Evolutionary conservation across 1,284 basidiomycete species (phyloP).

Genomic region (Butyriboletus appendiculatus): DNA sequence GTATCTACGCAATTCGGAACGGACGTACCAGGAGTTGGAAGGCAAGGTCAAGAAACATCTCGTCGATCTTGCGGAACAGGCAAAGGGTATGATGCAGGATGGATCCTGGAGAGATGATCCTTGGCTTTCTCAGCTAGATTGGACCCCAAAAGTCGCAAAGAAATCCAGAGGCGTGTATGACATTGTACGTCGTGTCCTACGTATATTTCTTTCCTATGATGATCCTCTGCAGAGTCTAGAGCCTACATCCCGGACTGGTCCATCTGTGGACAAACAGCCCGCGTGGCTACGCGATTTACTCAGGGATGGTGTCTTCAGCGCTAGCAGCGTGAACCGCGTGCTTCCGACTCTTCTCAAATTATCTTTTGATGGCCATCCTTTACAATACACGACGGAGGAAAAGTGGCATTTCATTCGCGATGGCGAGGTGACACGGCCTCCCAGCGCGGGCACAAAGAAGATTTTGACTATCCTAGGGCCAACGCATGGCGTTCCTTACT

Average conservation of each 20-base stretch:
- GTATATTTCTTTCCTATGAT: neutral
- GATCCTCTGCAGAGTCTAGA: conserved; percentile 11
- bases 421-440: conserved; percentile 37
- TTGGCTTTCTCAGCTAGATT: conserved; percentile 93
- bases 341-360: conserved; percentile 79
- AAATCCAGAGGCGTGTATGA: conserved; percentile 59
- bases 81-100: conserved; percentile 50
- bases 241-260: neutral
- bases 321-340: conserved; percentile 63
- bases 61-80: conserved; percentile 66
- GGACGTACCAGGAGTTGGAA: conserved; percentile 76
- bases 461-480: conserved; percentile 42
- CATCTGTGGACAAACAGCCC: conserved; percentile 41
- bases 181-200: conserved; percentile 24
- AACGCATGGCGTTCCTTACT: conserved; percentile 43
- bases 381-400: conserved; percentile 62
- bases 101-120: conserved; percentile 71
- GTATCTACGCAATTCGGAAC: conserved; percentile 81
- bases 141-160: conserved; percentile 87
- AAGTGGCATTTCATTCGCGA: conserved; percentile 65
- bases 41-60: conserved; percentile 71
- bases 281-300: conserved; percentile 77
- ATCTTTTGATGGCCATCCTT: conserved; percentile 71
- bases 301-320: conserved; percentile 45
- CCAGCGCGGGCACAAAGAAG: conserved; percentile 43